These are phyloP conservation scores for Mucor sp. DNA, from an alignment of 371 early-diverging fungal genomes.

Conservation along the genomic window DNA sequence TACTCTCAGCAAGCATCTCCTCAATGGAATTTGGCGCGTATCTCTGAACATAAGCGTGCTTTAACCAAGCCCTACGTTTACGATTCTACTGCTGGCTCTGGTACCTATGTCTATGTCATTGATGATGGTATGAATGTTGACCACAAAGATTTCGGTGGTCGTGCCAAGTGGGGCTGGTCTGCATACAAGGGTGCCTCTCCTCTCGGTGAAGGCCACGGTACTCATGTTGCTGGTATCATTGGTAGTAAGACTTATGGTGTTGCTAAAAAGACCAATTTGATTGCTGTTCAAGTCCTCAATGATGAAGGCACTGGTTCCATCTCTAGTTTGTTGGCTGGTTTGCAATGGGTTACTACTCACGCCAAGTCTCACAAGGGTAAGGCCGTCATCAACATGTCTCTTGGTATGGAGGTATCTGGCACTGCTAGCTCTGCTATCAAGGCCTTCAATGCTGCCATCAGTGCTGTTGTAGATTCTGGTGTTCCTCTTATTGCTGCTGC, in stretches of 20 bases:
- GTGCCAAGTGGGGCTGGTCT: constrained; percentile 62
- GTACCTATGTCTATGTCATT: constrained; percentile 64
- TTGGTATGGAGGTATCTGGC: constrained; percentile 40
- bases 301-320: constrained; percentile 65
- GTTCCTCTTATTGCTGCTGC: constrained; percentile 77
- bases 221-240: constrained; percentile 83
- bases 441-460: constrained; percentile 42
- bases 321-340: constrained; percentile 69
- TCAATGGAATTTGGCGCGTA: constrained; percentile 46
- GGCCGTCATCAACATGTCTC: constrained; percentile 63
- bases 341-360: constrained; percentile 65
- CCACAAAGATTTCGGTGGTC: constrained; percentile 88
- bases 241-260: constrained; percentile 82
- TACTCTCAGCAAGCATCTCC: constrained; percentile 29
- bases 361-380: constrained; percentile 34
- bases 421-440: constrained; percentile 9
- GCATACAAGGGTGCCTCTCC: constrained; percentile 54
- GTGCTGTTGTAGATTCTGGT: constrained; percentile 49
- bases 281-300: constrained; percentile 86
- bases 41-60: constrained; percentile 30
- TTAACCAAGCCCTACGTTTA: constrained; percentile 36
- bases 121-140: constrained; percentile 74
- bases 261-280: constrained; percentile 82
- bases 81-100: constrained; percentile 28
- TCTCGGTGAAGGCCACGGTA: constrained; percentile 43